Conservation (phyloP, 495 filamentous ascomycete genomes). For the Schizothecium vesticola region DNA sequence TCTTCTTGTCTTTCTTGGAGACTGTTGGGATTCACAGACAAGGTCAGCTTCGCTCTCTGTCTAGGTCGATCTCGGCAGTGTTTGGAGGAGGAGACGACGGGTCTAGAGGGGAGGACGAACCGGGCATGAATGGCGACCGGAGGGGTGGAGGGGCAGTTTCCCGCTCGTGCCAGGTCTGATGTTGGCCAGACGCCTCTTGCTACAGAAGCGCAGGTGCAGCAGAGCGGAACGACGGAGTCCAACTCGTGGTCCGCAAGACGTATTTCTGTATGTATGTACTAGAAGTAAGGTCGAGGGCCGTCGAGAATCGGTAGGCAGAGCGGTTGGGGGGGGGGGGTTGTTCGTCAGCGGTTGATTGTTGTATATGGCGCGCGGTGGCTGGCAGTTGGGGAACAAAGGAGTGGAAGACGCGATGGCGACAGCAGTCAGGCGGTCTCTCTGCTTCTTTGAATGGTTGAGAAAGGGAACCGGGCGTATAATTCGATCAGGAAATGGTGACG, state of each 20-base stretch:
- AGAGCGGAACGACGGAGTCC: not conserved
- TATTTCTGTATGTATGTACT: not conserved
- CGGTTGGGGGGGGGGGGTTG: too few species aligned
- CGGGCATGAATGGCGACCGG: slow-evolving; percentile 41
- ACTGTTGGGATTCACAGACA: slow-evolving; percentile 19
- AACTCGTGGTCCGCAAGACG: not conserved
- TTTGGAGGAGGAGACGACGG: too few species aligned
- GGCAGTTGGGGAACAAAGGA: not conserved
- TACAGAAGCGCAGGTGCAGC: slow-evolving; percentile 1
- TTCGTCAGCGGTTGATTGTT: not conserved
- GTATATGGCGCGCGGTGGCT: not conserved
- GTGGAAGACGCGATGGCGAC: not conserved
- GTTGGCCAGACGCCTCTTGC: not conserved
- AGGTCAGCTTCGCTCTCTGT: not conserved
- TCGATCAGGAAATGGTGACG: not conserved
- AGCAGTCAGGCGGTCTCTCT: not conserved
- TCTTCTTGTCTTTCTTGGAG: slow-evolving; percentile 48
- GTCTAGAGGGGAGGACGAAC: slow-evolving; percentile 32
- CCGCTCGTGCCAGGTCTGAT: slow-evolving; percentile 27
- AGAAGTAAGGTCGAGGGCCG: not conserved
- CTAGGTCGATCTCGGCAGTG: not conserved
- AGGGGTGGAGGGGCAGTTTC: slow-evolving; percentile 29
- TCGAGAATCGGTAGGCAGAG: not conserved
- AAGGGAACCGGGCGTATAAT: not conserved
- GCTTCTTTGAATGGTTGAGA: not conserved